phyloP scores from a whole-genome alignment of 495 filamentous ascomycete species.

The Penicillium paradoxum region DNA sequence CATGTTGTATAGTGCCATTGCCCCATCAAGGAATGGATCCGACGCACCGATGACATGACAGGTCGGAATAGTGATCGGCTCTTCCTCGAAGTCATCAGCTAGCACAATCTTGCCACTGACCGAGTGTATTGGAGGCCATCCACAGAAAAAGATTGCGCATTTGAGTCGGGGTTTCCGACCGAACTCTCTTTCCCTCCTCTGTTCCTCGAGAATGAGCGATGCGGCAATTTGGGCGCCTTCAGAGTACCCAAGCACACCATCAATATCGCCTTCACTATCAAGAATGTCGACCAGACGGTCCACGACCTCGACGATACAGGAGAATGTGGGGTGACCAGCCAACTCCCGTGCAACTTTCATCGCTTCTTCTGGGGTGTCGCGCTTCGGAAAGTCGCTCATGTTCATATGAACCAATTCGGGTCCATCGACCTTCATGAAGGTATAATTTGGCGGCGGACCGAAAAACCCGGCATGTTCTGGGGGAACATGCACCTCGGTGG shows the following conservation, averaged over 20 bases:
- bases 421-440: constrained; percentile 12
- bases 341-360: constrained; percentile 11
- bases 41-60: constrained; percentile 54
- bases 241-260: constrained; percentile 53
- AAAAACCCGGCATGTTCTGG: constrained; percentile 22
- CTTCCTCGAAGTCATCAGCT: constrained; percentile 41
- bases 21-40: constrained; percentile 49
- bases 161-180: constrained; percentile 46
- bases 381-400: constrained; percentile 19
- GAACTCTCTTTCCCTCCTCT: constrained; percentile 24
- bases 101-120: constrained; percentile 37
- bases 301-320: constrained; percentile 8
- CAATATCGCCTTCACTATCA: constrained; percentile 31
- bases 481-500: constrained; percentile 9
- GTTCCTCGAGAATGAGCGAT: constrained; percentile 49
- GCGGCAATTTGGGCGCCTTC: constrained; percentile 57
- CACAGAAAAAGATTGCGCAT: constrained; percentile 51
- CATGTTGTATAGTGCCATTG: constrained; percentile 53
- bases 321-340: constrained; percentile 10
- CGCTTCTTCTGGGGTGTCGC: constrained; percentile 18
- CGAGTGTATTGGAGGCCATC: constrained; percentile 49
- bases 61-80: constrained; percentile 48
- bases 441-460: constrained; percentile 28
- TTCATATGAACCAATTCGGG: constrained; percentile 8
- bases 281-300: constrained; percentile 18